Percentiles rank a stretch among this genome's conserved stretches.
phyloP scores from a whole-genome alignment of 192 early-diverging fungal genomes.

The Linnemannia zychae region DNA sequence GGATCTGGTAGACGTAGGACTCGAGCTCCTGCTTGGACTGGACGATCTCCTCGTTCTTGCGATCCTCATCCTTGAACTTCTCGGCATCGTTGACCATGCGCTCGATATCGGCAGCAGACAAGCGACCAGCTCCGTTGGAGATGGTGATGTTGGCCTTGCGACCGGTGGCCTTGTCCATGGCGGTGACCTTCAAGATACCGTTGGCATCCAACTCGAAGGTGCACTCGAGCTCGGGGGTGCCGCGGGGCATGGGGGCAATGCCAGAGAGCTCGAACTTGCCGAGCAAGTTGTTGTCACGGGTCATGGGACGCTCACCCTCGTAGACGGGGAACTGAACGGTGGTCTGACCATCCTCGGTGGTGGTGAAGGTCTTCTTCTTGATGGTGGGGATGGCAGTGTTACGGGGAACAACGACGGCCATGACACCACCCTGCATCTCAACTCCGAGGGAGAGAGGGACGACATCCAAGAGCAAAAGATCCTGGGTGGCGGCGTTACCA shows the following conservation, averaged over 20 bases:
- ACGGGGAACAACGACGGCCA: slow-evolving; percentile 86
- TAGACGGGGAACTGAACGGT: slow-evolving; percentile 88
- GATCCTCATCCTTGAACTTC: slow-evolving; percentile 86
- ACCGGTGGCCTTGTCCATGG: slow-evolving; percentile 93
- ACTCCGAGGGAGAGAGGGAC: slow-evolving; percentile 89
- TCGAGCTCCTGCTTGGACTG: slow-evolving; percentile 89
- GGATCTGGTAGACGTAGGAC: slow-evolving; percentile 79
- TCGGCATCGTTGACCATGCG: slow-evolving; percentile 94
- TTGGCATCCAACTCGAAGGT: slow-evolving; percentile 90
- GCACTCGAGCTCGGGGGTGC: slow-evolving; percentile 84
- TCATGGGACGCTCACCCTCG: slow-evolving; percentile 90
- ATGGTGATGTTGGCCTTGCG: slow-evolving; percentile 94
- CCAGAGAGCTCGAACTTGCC: slow-evolving; percentile 87
- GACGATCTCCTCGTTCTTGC: slow-evolving; percentile 77
- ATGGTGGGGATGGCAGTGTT: slow-evolving; percentile 88
- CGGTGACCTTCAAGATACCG: slow-evolving; percentile 92
- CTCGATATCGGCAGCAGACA: slow-evolving; percentile 92
- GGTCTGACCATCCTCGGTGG: slow-evolving; percentile 87
- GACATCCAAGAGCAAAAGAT: slow-evolving; percentile 87
- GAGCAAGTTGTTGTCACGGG: slow-evolving; percentile 93
- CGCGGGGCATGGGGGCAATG: slow-evolving; percentile 84
- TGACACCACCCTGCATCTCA: slow-evolving; percentile 88
- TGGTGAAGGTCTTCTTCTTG: slow-evolving; percentile 87
- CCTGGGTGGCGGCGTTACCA: slow-evolving; percentile 71
- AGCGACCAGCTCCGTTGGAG: slow-evolving; percentile 93